Evolutionary conservation across 441 rosid species (phyloP).

Genomic region (Populus hybrid): DNA sequence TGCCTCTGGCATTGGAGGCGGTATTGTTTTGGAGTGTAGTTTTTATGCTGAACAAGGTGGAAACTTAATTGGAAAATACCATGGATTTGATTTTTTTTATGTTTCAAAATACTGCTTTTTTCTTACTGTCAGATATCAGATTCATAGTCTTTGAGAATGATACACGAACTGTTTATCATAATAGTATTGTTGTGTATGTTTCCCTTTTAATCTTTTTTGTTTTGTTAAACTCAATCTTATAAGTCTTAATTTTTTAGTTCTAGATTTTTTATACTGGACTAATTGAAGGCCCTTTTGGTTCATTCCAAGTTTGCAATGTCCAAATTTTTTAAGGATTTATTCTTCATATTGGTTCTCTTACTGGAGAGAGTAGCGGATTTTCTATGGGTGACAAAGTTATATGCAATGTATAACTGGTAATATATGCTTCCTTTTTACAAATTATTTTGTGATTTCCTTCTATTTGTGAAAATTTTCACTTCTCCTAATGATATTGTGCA

Average conservation of each 20-base stretch:
- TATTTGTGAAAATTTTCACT: too few relatives aligned
- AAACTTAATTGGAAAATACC: not conserved
- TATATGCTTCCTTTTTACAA: too few relatives aligned
- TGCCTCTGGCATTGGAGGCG: constrained; percentile 54
- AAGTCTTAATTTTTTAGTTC: constrained; percentile 30
- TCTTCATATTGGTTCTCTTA: too few relatives aligned
- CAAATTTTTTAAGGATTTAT: too few relatives aligned
- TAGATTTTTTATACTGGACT: constrained; percentile 88
- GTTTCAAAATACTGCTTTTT: too few relatives aligned
- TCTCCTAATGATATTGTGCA: too few relatives aligned
- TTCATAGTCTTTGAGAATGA: not conserved
- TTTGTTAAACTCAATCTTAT: not conserved
- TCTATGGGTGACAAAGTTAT: too few relatives aligned
- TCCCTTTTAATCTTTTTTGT: not conserved
- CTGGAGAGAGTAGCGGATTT: too few relatives aligned
- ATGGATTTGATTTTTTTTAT: not conserved
- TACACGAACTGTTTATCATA: not conserved
- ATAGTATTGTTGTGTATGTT: not conserved
- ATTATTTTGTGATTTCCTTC: too few relatives aligned
- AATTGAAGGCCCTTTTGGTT: constrained; percentile 77
- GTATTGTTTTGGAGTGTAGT: constrained; percentile 72
- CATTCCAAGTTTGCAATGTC: constrained; percentile 78
- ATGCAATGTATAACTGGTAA: too few relatives aligned
- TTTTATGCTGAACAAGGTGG: constrained; percentile 99
- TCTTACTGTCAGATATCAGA: not conserved